Evolutionary conservation across 2,329 filamentous ascomycete species (phyloP).

Genomic region (Sporothrix phasma): DNA sequence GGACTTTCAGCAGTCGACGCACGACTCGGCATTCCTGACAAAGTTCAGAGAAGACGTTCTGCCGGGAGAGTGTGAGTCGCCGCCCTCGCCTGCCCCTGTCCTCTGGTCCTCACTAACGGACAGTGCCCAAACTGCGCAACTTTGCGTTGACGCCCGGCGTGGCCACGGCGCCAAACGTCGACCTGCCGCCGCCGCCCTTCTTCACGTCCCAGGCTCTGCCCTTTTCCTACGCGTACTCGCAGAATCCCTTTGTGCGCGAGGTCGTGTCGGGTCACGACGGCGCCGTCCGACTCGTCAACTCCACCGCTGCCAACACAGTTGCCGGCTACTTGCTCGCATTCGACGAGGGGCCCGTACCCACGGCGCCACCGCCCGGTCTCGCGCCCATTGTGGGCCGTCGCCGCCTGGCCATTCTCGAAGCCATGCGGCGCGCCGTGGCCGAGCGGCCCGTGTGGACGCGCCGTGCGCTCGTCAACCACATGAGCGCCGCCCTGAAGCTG

Average conservation of each 20-base stretch:
- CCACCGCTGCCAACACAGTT: conserved; percentile 46
- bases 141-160: conserved; percentile 59
- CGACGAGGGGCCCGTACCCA: conserved; percentile 51
- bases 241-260: conserved; percentile 67
- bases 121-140: conserved; percentile 42
- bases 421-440: conserved; percentile 56
- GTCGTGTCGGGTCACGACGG: conserved; percentile 45
- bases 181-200: conserved; percentile 70
- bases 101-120: not conserved
- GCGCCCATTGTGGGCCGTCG: conserved; percentile 50
- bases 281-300: conserved; percentile 44
- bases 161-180: conserved; percentile 48
- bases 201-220: conserved; percentile 65
- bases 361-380: conserved; percentile 47
- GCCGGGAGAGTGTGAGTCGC: conserved; percentile 54
- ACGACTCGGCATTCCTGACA: conserved; percentile 57
- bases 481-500: conserved; percentile 36
- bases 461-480: conserved; percentile 65
- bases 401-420: conserved; percentile 53
- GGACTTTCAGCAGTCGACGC: conserved; percentile 75
- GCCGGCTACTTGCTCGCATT: conserved; percentile 49
- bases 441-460: conserved; percentile 79
- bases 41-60: conserved; percentile 63
- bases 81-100: not conserved
- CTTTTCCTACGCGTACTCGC: conserved; percentile 72